phyloP scores from a whole-genome alignment of 2,329 filamentous ascomycete species.

The Penicillium sp. region DNA sequence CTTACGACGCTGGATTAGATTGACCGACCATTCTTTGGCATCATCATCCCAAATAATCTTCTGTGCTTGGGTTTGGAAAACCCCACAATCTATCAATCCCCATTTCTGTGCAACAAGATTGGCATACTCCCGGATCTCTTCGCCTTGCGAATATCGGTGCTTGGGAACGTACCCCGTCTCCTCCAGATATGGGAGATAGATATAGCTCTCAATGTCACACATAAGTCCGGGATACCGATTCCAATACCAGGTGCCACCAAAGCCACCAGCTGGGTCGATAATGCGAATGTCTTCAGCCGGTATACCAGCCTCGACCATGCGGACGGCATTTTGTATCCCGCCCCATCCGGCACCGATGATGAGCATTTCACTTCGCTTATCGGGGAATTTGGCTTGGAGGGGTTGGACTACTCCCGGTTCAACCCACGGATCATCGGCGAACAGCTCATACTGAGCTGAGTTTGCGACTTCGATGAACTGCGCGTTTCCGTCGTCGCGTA shows the following conservation, averaged over 20 bases:
- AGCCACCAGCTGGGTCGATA: conserved; percentile 43
- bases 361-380: background rate
- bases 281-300: conserved; percentile 38
- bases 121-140: conserved; percentile 44
- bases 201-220: conserved; percentile 60
- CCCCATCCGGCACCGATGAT: conserved; percentile 7
- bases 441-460: no score
- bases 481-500: no score
- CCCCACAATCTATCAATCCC: no score
- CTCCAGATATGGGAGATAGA: conserved; percentile 61
- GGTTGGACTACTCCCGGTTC: background rate
- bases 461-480: no score
- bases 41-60: no score
- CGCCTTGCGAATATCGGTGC: conserved; percentile 47
- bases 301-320: conserved; percentile 3
- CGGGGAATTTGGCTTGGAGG: background rate
- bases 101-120: conserved; percentile 18
- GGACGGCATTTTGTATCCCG: conserved; percentile 2
- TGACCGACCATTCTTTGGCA: no score
- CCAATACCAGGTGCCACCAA: conserved; percentile 52
- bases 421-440: background rate
- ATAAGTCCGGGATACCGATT: conserved; percentile 49
- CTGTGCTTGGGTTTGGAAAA: no score
- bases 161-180: conserved; percentile 60
- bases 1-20: no score